Evolutionary conservation across 768 basidiomycete genomes (phyloP).

Genomic region (Leccinum uliginosum): DNA sequence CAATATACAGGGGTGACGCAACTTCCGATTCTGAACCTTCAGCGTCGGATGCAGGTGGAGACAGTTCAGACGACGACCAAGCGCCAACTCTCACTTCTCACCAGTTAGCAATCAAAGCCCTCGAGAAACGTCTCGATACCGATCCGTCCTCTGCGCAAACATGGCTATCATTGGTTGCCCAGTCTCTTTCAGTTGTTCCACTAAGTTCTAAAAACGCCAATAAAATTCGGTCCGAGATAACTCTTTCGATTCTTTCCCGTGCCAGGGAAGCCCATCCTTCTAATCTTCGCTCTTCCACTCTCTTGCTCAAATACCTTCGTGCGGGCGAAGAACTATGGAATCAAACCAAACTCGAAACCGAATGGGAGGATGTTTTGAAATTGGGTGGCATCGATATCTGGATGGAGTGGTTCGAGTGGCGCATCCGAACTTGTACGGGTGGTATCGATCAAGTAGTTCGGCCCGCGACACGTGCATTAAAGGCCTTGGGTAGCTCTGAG

Average conservation of each 20-base stretch:
- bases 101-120: conserved; percentile 52
- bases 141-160: conserved; percentile 50
- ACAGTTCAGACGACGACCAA: conserved; percentile 34
- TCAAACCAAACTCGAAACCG: conserved; percentile 45
- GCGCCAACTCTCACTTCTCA: conserved; percentile 43
- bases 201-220: conserved; percentile 61
- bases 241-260: conserved; percentile 60
- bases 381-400: conserved; percentile 55
- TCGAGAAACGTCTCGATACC: conserved; percentile 51
- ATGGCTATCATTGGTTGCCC: conserved; percentile 64
- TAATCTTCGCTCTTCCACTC: conserved; percentile 44
- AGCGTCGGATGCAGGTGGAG: conserved; percentile 27
- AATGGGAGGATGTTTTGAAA: conserved; percentile 67
- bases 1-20: conserved; percentile 36
- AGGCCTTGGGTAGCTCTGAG: conserved; percentile 36
- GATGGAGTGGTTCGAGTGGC: conserved; percentile 82
- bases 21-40: conserved; percentile 34
- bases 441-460: conserved; percentile 52
- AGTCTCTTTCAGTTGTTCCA: conserved; percentile 61
- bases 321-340: conserved; percentile 74
- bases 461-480: conserved; percentile 46
- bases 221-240: conserved; percentile 66
- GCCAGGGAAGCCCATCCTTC: conserved; percentile 54
- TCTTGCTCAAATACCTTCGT: conserved; percentile 63
- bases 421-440: conserved; percentile 43